A percentile compares a stretch with the other conserved stretches of the same genome.
phyloP scores from a whole-genome alignment of 2,329 filamentous ascomycete species.

The Fusarium pininemorale region DNA sequence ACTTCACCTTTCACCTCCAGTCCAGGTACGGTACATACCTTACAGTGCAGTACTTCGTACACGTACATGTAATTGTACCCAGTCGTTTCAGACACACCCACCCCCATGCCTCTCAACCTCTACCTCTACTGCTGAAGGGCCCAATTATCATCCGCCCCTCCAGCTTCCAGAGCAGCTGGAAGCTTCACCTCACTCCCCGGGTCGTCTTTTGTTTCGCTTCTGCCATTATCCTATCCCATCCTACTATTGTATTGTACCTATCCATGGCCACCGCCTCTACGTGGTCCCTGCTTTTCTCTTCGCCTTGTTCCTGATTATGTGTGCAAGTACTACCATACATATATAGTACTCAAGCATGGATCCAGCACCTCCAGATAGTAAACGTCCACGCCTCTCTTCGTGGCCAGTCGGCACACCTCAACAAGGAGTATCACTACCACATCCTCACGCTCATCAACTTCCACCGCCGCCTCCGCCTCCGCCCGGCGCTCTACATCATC shows the following conservation, averaged over 20 bases:
- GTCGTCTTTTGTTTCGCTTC: conserved; percentile 42
- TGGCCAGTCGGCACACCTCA: conserved; percentile 60
- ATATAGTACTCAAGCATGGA: conserved; percentile 64
- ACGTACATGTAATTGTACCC: conserved; percentile 44
- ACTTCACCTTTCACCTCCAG: conserved; percentile 24
- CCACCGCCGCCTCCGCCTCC: conserved; percentile 44
- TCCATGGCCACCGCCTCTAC: conserved; percentile 49
- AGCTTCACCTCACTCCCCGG: conserved; percentile 43
- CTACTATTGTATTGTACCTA: conserved; percentile 25
- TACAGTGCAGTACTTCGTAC: conserved; percentile 38
- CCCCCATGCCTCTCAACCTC: conserved; percentile 46
- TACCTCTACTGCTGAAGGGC: conserved; percentile 43
- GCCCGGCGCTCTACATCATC: conserved; percentile 43
- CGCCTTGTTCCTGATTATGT: conserved; percentile 50
- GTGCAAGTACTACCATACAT: conserved; percentile 48
- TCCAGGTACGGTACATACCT: conserved; percentile 8
- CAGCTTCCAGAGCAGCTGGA: conserved; percentile 42
- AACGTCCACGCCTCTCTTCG: conserved; percentile 65
- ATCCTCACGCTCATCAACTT: conserved; percentile 45
- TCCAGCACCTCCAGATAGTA: conserved; percentile 65
- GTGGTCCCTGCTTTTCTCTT: conserved; percentile 51
- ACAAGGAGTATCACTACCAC: conserved; percentile 58
- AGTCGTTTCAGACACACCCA: conserved; percentile 45
- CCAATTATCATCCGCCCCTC: conserved; percentile 45
- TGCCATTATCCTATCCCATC: conserved; percentile 31